A percentile compares a stretch with the other conserved stretches of the same genome.
These are phyloP conservation scores for Ambispora gerdemannii DNA, from an alignment of 192 early-diverging fungal species.

Conservation along the genomic window DNA sequence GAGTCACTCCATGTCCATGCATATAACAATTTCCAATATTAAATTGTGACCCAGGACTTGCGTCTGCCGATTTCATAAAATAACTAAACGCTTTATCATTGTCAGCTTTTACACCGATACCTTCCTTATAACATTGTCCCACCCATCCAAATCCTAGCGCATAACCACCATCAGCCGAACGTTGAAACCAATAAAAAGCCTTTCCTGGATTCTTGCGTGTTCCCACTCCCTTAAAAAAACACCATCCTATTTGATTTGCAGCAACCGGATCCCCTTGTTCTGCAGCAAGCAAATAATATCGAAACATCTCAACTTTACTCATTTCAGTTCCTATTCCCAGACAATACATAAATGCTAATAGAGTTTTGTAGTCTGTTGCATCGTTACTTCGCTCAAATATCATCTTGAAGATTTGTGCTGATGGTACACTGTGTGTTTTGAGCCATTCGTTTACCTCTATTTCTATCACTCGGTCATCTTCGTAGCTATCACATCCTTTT, in stretches of 20 bases:
- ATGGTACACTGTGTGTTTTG: neutral
- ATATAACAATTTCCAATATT: neutral
- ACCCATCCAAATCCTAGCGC: neutral
- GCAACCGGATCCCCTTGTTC: neutral
- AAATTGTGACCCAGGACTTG: neutral
- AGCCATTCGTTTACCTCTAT: neutral
- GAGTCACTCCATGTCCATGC: neutral
- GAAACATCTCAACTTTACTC: neutral
- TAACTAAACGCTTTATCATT: neutral
- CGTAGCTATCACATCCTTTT: neutral
- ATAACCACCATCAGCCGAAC: neutral
- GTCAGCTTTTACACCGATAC: neutral
- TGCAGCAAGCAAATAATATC: neutral
- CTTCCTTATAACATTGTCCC: neutral
- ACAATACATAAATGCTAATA: neutral
- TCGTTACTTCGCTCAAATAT: neutral
- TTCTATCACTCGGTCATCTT: neutral
- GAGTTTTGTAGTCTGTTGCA: neutral
- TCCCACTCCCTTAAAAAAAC: slow-evolving; percentile 37
- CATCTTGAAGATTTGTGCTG: neutral
- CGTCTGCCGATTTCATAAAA: neutral
- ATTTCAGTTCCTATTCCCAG: neutral
- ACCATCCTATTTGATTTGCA: slow-evolving; percentile 36
- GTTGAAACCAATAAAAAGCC: slow-evolving; percentile 57
- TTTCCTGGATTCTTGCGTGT: neutral